Conservation (phyloP, 805 yeast genomes). For the Yarrowia sp. region DNA sequence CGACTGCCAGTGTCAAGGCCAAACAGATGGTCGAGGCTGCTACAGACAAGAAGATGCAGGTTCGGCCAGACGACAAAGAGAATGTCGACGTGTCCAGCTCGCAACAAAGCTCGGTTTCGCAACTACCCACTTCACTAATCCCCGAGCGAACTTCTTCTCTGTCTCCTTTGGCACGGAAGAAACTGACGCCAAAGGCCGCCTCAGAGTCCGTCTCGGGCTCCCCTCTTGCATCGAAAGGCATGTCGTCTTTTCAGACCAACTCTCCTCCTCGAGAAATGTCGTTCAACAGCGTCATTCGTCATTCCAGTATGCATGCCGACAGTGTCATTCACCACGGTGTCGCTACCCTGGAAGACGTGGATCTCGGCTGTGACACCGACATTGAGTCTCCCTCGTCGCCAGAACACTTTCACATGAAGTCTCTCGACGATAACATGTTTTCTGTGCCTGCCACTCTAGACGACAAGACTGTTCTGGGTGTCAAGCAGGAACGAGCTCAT, state of each 20-base stretch:
- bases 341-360: slow-evolving; percentile 13
- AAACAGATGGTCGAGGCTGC: neutral
- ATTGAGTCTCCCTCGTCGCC: slow-evolving; percentile 14
- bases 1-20: neutral
- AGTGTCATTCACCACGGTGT: slow-evolving; percentile 26
- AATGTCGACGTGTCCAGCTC: neutral
- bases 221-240: slow-evolving; percentile 25
- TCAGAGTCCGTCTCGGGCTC: neutral
- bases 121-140: neutral
- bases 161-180: slow-evolving; percentile 4
- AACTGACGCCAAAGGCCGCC: neutral
- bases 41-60: neutral
- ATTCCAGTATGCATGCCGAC: slow-evolving; percentile 24
- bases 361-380: slow-evolving; percentile 31
- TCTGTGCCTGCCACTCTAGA: slow-evolving; percentile 15
- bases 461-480: slow-evolving; percentile 27
- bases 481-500: slow-evolving; percentile 30
- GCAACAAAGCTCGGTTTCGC: neutral
- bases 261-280: slow-evolving; percentile 22
- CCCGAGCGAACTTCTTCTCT: slow-evolving; percentile 20
- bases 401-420: slow-evolving; percentile 20
- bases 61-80: neutral
- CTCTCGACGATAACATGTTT: slow-evolving; percentile 15
- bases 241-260: slow-evolving; percentile 4
- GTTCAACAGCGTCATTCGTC: slow-evolving; percentile 32